These are phyloP conservation scores for Calocybe gangraenosa DNA, from an alignment of 768 basidiomycete species.

Conservation along the genomic window DNA sequence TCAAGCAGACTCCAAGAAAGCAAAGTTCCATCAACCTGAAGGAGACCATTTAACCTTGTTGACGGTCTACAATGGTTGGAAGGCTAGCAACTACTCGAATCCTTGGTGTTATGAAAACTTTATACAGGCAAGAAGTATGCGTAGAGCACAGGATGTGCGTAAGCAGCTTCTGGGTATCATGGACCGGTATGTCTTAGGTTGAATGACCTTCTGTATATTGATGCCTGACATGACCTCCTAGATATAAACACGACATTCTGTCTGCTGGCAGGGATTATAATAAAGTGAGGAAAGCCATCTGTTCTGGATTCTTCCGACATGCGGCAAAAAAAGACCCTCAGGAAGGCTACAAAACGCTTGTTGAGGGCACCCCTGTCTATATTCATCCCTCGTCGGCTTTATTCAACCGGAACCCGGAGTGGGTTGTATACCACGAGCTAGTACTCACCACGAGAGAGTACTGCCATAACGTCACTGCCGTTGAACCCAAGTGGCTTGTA, in stretches of 20 bases:
- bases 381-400: constrained; percentile 96
- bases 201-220: neutral
- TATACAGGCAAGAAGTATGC: constrained; percentile 96
- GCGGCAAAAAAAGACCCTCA: constrained; percentile 98
- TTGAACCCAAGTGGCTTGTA: constrained; percentile 98
- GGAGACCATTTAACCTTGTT: constrained; percentile 91
- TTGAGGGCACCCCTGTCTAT: constrained; percentile 98
- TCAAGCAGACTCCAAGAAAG: constrained; percentile 99
- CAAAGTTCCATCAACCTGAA: constrained; percentile 99
- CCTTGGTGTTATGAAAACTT: constrained; percentile 99
- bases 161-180: constrained; percentile 98
- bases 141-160: constrained; percentile 93
- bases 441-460: constrained; percentile 96
- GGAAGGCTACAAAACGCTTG: constrained; percentile 97
- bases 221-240: constrained; percentile 24
- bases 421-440: constrained; percentile 94
- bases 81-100: constrained; percentile 91
- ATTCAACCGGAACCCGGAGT: constrained; percentile 96
- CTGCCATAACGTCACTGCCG: constrained; percentile 87
- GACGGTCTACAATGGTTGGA: constrained; percentile 99
- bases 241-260: constrained; percentile 95
- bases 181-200: constrained; percentile 72
- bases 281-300: constrained; percentile 89
- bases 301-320: constrained; percentile 96
- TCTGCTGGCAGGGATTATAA: constrained; percentile 93